Percentiles rank a stretch among this genome's conserved stretches.
phyloP scores from a whole-genome alignment of 2,329 filamentous ascomycete species.

The Paraconiothyrium brasiliense region DNA sequence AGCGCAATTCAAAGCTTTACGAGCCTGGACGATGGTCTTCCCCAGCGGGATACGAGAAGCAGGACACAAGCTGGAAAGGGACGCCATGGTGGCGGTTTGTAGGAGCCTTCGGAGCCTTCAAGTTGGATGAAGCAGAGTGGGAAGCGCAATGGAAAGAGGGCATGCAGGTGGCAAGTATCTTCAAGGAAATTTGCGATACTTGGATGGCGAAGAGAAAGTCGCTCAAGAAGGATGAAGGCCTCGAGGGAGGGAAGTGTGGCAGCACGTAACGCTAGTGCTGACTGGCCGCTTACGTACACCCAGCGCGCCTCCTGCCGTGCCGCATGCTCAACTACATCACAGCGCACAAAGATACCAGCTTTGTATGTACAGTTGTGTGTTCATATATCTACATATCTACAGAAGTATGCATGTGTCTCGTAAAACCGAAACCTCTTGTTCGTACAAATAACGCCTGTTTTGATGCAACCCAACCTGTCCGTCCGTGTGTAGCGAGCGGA shows the following conservation, averaged over 20 bases:
- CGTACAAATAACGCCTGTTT: slow-evolving; percentile 8
- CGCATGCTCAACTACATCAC: neutral
- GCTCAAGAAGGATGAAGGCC: too few relatives aligned
- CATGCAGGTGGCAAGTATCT: neutral
- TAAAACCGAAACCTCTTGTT: slow-evolving; percentile 4
- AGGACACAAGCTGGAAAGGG: neutral
- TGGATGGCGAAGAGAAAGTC: neutral
- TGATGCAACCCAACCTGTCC: slow-evolving; percentile 12
- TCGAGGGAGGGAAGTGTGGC: neutral
- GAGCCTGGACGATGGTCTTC: neutral
- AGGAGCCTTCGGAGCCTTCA: neutral
- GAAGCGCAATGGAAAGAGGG: neutral
- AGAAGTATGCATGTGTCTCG: slow-evolving; percentile 1
- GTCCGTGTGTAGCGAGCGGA: slow-evolving; percentile 13
- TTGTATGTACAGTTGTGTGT: slow-evolving; percentile 8
- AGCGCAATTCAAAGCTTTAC: neutral
- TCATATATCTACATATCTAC: slow-evolving; percentile 15
- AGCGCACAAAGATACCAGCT: neutral
- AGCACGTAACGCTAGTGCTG: neutral
- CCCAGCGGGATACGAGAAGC: neutral
- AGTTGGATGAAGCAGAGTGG: neutral
- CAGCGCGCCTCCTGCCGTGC: neutral
- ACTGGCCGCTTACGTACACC: slow-evolving; percentile 4
- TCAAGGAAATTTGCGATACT: neutral
- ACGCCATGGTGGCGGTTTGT: neutral